phyloP scores from a whole-genome alignment of 2,329 filamentous ascomycete species.

The Helminthosporium solani region DNA sequence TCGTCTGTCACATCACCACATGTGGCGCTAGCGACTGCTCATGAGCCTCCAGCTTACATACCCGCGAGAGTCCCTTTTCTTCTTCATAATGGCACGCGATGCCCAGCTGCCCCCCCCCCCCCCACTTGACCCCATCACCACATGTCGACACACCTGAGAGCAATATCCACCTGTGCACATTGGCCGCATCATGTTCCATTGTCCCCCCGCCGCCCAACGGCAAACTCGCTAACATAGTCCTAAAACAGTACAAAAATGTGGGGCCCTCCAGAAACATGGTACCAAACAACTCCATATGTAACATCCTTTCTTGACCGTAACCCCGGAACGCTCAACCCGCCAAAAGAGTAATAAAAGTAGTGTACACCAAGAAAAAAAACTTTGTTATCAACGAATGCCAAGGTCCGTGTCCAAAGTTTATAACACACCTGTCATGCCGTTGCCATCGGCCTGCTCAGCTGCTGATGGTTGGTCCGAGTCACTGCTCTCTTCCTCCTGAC shows the following conservation, averaged over 20 bases:
- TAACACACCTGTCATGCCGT: slow-evolving; percentile 15
- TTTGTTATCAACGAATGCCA: slow-evolving; percentile 10
- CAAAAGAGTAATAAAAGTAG: slow-evolving; percentile 8
- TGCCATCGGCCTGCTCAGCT: slow-evolving; percentile 16
- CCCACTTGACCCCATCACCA: slow-evolving; percentile 10
- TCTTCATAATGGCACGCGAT: too few relatives aligned
- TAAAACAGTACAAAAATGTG: slow-evolving; percentile 1
- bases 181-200: background rate
- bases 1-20: slow-evolving; percentile 14
- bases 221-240: slow-evolving; percentile 15
- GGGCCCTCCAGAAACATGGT: slow-evolving; percentile 1
- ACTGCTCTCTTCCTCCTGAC: slow-evolving; percentile 40
- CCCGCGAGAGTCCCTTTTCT: too few relatives aligned
- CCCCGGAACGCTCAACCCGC: slow-evolving; percentile 12
- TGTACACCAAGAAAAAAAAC: slow-evolving; percentile 27
- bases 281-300: slow-evolving; percentile 25
- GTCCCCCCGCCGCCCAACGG: background rate
- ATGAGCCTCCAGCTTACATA: too few relatives aligned
- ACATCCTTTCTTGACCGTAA: slow-evolving; percentile 12
- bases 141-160: slow-evolving; percentile 3
- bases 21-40: slow-evolving; percentile 12
- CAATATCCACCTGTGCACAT: too few relatives aligned
- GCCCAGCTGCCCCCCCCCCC: slow-evolving; percentile 5
- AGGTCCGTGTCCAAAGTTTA: slow-evolving; percentile 16
- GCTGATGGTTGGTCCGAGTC: slow-evolving; percentile 33